Base-by-base conservation (phyloP, 371 early-diverging fungal genomes). In the Batkoa obscura region DNA sequence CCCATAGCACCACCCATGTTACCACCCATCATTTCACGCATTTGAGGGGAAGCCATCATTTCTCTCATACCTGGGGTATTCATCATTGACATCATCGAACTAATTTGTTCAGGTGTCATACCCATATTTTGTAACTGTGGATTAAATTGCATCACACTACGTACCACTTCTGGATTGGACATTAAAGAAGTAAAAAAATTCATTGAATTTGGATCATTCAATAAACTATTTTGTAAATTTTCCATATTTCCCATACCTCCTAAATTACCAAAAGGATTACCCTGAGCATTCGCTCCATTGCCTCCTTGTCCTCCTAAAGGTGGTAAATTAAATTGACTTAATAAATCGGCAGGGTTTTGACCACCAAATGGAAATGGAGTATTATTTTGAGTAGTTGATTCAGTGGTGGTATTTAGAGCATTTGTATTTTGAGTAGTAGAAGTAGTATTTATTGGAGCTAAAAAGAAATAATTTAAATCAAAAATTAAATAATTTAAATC, bases 121-220 rank as follows among this genome's bases (percentile, higher is more conserved):
- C 90, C 73, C 81, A 92, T 84, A 37, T 81, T 76, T 64, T 86
- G 73, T 59, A 92, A 86, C 59, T 83, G 80, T 0, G 88, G 88
- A 55, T 81, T 57, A 90, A n/a, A 69, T 49, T 69, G 74, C 17
- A 84, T 76, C 77, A 92, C 83, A 67, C 78, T 79, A 59, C 80
- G 77, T 42, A 81, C 74, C 68, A 89, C 74, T 69, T 76, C 78
- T 15, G 95, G 94, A 65, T 93, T 90, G 54, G 75, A 70, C 62
- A 90, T 59, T 75, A 94, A 75, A 52, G 70, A 67, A 57, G 74
- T 74, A 68, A 87, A 73, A 74, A 77, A 70, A 42, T 43, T 39
- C 15, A 38, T 35, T 10, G n/a, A 42, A 3, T 38, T 23, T 17
- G 55, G 55, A 33, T 55, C 33, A 43, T 43, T 55, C 3, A 55